Conservation (phyloP, 176 grass and related monocot genomes). For the Aechmea fasciata region DNA sequence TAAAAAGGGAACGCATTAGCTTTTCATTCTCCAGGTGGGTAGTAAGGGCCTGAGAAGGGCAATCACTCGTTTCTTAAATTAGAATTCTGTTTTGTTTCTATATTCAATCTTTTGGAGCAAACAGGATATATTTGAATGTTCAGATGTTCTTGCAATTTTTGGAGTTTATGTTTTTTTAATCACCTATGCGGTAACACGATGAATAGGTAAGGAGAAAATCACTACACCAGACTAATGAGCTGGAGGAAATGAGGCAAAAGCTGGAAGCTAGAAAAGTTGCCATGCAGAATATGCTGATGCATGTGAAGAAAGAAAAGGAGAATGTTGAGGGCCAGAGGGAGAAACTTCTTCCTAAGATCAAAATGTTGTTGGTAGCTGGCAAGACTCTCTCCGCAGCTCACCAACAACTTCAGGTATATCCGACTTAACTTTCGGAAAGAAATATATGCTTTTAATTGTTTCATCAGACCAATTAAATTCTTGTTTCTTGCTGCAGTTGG, state of each 20-base stretch:
- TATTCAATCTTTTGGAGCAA: no score
- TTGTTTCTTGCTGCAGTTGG: not conserved
- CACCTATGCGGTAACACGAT: not conserved
- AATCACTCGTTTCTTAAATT: not conserved
- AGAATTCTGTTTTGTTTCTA: not conserved
- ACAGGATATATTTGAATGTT: no score
- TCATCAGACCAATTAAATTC: not conserved
- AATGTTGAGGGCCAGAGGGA: constrained; percentile 38
- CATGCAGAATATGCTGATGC: constrained; percentile 32
- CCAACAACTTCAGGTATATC: constrained; percentile 57
- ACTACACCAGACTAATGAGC: constrained; percentile 47
- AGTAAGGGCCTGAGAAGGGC: not conserved
- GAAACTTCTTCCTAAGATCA: constrained; percentile 44
- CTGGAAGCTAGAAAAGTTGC: constrained; percentile 33
- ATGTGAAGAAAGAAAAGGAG: constrained; percentile 22
- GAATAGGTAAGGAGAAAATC: constrained; percentile 45
- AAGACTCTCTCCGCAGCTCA: constrained; percentile 33
- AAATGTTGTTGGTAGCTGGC: constrained; percentile 45
- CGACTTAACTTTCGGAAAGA: not conserved
- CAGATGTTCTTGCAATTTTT: no score
- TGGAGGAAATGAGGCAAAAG: constrained; percentile 56
- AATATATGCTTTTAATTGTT: not conserved
- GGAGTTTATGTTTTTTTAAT: no score
- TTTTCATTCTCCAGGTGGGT: not conserved
- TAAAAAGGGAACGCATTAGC: not conserved